Evolutionary conservation across 192 early-diverging fungal genomes (phyloP).

Genomic region (Allomyces javanicus): DNA sequence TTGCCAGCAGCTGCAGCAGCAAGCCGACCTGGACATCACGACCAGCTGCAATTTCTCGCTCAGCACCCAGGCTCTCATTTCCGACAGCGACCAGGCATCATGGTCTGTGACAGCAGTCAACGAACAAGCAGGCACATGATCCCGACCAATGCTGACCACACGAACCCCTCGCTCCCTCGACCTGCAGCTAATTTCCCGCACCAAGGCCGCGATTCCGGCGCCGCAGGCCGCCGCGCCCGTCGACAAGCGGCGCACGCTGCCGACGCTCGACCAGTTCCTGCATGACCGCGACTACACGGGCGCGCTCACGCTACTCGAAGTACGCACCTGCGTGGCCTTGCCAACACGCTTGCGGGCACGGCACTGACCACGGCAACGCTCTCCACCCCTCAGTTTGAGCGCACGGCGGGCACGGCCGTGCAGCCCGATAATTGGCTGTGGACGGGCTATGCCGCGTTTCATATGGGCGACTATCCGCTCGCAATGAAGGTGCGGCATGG

Average conservation of each 20-base stretch:
- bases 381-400: constrained; percentile 19
- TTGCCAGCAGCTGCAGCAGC: too few species aligned
- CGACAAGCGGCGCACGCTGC: constrained; percentile 11
- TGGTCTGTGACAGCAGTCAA: too few species aligned
- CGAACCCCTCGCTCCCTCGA: too few species aligned
- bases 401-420: constrained; percentile 21
- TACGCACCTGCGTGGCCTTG: constrained; percentile 1
- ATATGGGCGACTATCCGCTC: constrained; percentile 30
- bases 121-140: too few species aligned
- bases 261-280: constrained; percentile 32
- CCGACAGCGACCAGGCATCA: too few species aligned
- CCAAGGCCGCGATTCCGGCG: too few species aligned
- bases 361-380: background rate
- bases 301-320: constrained; percentile 36
- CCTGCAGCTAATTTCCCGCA: too few species aligned
- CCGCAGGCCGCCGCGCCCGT: too few species aligned
- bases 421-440: constrained; percentile 20
- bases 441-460: constrained; percentile 30
- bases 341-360: background rate
- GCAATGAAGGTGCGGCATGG: constrained; percentile 28
- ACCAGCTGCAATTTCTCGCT: too few species aligned
- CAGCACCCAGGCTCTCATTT: too few species aligned
- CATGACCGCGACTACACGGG: constrained; percentile 29
- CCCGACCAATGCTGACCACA: too few species aligned
- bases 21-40: too few species aligned